These are phyloP conservation scores for Letharia lupina DNA, from an alignment of 495 filamentous ascomycete species.

Conservation along the genomic window DNA sequence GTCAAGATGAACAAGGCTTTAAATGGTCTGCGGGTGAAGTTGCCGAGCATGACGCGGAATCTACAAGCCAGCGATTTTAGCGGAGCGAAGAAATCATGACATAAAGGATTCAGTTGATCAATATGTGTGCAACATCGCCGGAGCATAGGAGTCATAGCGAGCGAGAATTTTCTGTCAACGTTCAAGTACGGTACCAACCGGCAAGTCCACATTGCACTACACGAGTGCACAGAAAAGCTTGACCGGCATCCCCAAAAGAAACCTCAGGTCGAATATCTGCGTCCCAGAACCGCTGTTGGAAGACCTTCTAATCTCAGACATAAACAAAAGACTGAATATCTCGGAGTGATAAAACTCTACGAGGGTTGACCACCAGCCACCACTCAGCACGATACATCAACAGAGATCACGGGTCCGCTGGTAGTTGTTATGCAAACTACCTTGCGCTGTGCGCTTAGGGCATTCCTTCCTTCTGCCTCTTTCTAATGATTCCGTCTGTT, in stretches of 20 bases:
- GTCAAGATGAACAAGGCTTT: conserved; percentile 83
- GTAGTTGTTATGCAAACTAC: background rate
- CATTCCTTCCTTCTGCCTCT: background rate
- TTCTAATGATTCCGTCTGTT: background rate
- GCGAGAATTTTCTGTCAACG: background rate
- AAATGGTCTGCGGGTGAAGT: conserved; percentile 72
- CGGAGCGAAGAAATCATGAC: conserved; percentile 35
- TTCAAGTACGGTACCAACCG: background rate
- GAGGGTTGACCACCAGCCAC: background rate
- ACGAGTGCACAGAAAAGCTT: background rate
- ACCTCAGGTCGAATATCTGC: background rate
- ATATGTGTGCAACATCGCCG: background rate
- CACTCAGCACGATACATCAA: background rate
- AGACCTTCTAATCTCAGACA: background rate
- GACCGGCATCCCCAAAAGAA: background rate
- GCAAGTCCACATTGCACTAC: background rate
- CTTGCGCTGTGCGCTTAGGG: background rate
- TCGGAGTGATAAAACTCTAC: background rate
- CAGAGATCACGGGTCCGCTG: background rate
- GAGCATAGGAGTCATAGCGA: background rate
- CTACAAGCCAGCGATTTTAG: conserved; percentile 89
- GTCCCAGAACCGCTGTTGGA: background rate
- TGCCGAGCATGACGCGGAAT: conserved; percentile 93
- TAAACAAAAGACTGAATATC: background rate
- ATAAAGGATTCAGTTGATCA: background rate